A percentile compares a stretch with the other conserved stretches of the same genome.
phyloP scores from a whole-genome alignment of 2,329 filamentous ascomycete genomes.

The Beauveria sp. region DNA sequence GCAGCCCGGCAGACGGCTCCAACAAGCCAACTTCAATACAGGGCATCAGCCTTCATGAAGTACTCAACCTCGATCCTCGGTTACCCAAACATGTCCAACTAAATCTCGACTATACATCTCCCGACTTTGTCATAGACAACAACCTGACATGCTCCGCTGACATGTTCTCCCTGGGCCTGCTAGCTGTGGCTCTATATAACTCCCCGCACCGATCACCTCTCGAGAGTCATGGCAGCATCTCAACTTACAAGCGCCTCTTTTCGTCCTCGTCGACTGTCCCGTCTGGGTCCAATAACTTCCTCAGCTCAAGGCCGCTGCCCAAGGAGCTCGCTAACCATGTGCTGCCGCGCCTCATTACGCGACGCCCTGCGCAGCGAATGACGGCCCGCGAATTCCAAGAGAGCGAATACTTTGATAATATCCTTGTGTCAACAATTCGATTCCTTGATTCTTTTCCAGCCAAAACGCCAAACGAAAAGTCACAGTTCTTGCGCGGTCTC shows the following conservation, averaged over 20 bases:
- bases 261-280: constrained; percentile 71
- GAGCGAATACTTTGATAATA: constrained; percentile 94
- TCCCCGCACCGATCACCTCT: constrained; percentile 86
- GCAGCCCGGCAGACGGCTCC: constrained; percentile 69
- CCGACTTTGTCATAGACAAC: constrained; percentile 88
- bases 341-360: constrained; percentile 77
- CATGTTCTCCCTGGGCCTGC: constrained; percentile 85
- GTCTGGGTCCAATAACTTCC: constrained; percentile 73
- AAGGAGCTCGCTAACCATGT: constrained; percentile 69
- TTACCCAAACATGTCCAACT: constrained; percentile 78
- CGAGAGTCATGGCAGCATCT: constrained; percentile 70
- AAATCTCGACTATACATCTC: constrained; percentile 87
- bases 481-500: constrained; percentile 82
- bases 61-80: constrained; percentile 76
- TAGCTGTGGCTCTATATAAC: constrained; percentile 88
- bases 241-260: constrained; percentile 80
- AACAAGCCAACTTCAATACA: constrained; percentile 67
- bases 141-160: constrained; percentile 79
- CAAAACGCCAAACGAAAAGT: constrained; percentile 86
- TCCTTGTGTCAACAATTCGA: constrained; percentile 90
- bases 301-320: constrained; percentile 72
- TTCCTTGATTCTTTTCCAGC: constrained; percentile 87
- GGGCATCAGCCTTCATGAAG: constrained; percentile 75
- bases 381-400: constrained; percentile 88
- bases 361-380: constrained; percentile 79